Percentiles rank a stretch among this genome's conserved stretches.
Evolutionary conservation across 2,329 filamentous ascomycete species (phyloP).

Genomic region (Curvularia hawaiiensis): DNA sequence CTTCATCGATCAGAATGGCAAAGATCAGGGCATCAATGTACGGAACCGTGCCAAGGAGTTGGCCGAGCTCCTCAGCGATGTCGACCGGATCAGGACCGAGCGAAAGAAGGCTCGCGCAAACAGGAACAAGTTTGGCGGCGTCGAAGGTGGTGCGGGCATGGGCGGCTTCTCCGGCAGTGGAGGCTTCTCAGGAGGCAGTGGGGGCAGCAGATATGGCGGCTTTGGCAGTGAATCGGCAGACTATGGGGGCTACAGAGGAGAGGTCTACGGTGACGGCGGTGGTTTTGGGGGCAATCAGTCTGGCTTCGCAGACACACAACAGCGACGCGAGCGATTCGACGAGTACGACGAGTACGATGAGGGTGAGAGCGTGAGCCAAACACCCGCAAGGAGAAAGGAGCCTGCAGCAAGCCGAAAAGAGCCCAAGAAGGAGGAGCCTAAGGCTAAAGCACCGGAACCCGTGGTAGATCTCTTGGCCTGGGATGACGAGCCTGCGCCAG

Average conservation of each 20-base stretch:
- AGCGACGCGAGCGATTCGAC: slow-evolving; percentile 79
- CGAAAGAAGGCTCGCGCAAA: slow-evolving; percentile 88
- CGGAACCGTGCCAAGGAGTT: slow-evolving; percentile 96
- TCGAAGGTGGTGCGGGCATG: slow-evolving; percentile 78
- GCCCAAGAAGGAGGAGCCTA: slow-evolving; percentile 71
- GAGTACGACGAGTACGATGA: slow-evolving; percentile 98
- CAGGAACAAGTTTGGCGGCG: slow-evolving; percentile 93
- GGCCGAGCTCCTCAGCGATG: slow-evolving; percentile 88
- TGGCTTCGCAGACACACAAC: slow-evolving; percentile 69
- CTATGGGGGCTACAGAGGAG: slow-evolving; percentile 71
- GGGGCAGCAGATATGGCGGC: slow-evolving; percentile 75
- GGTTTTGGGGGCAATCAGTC: slow-evolving; percentile 79
- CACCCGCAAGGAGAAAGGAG: slow-evolving; percentile 60
- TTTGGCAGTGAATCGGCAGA: slow-evolving; percentile 72
- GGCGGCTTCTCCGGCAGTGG: slow-evolving; percentile 59
- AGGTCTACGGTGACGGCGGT: slow-evolving; percentile 93
- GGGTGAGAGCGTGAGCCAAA: slow-evolving; percentile 57
- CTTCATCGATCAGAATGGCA: slow-evolving; percentile 93
- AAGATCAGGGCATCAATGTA: slow-evolving; percentile 97
- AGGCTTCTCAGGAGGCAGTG: slow-evolving; percentile 42
- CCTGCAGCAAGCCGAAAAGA: slow-evolving; percentile 47
- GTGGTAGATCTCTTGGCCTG: slow-evolving; percentile 93
- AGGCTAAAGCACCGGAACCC: slow-evolving; percentile 74
- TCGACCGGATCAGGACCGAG: slow-evolving; percentile 77
- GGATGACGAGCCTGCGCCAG: slow-evolving; percentile 70